Base-by-base conservation (phyloP, 2,329 filamentous ascomycete genomes). In the Cytospora schulzeri region DNA sequence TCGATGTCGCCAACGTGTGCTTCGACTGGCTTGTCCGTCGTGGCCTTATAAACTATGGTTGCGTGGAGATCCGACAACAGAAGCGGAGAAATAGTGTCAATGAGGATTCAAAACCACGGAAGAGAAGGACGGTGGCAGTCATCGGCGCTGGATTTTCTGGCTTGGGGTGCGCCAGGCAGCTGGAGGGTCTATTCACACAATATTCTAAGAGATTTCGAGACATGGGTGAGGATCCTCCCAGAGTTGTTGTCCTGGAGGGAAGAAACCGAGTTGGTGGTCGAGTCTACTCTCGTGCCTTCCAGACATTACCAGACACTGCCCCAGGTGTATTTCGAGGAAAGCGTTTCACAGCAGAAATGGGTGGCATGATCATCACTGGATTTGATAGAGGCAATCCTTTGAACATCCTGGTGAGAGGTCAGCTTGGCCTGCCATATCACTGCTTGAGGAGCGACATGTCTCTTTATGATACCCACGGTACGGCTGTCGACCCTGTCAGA, bases 41-140 rank as follows among this genome's bases (percentile, higher is more conserved):
- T 69, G 95, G 95, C 24, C 97, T 96, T 75, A 96, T 99, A 79
- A 99, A 99, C 76, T 97, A 93, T 75, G 95, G 96, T 19, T 98
- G 95, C 75, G 85, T 95, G 3, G 87, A 93, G 72, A 79, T 93
- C n/a, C 85, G 86, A 41, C 65, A 67, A 19, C 74, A 78, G 54
- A 80, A 76, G 26, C 77, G 74, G 72, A 78, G 72, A 72, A 82
- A 73, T 73, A 73, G 70, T 69, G 80, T 69, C 71, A 75, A 73
- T 79, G 78, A 72, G 75, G 15, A 61, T 51, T n/a, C 58, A 11
- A 53, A 62, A 33, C 75, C 53, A 33, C 38, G 75, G 53, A 85
- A 82, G 70, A 83, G 86, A 69, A 92, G 89, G 73, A 95, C 89
- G 0, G 85, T 99, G 62, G 89, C 92, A 45, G 86, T 99, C 12